Base-by-base conservation (phyloP, 1,139 yeast species). In the Scheffersomyces titani region DNA sequence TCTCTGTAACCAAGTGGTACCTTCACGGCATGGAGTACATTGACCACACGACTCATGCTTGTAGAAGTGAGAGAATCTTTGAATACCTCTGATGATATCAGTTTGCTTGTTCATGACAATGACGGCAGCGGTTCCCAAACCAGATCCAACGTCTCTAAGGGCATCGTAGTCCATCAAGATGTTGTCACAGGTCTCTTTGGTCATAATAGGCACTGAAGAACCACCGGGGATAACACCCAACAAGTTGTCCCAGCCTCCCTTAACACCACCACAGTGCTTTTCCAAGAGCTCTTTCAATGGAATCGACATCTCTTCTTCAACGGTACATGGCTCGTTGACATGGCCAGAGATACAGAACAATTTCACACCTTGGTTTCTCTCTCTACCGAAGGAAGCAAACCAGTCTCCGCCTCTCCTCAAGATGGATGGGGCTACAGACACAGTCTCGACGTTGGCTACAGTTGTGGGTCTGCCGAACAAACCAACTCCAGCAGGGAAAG, bases 11-110 rank as follows among this genome's bases (percentile, higher is more conserved):
- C 94, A 90, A 44, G 96, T 88, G 52, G 97, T 91, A 60, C 97
- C 97, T 78, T 91, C 97, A 75, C 97, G 87, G 77, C 97, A 91
- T 58, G 97, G 97, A 18, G 97, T 90, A 80, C 97, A 90, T 77
- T 90, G 97, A 60, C 97, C 97, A 77, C 97, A 90, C 11, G 96
- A 89, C 80, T 90, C 97, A 74, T 90, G 97, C 78, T 88, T 89
- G 79, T 90, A 91, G 73, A 90, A 90, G 54, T 88, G 85, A 51
- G 93, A 74, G 67, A 91, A 85, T 74, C 97, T 84, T 74, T 91
- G 96, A 70, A 90, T 90, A 62, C 94, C 96, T 64, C 92, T 84
- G 59, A 90, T 85, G 58, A 90, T 84, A 71, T 90, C 97, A 49
- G 96, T 89, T 67, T 87, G 85, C 78, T 90, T 89, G 78, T 90